Evolutionary conservation across 169 alveolate species (phyloP).

Genomic region (Cryptosporidium bovis): DNA sequence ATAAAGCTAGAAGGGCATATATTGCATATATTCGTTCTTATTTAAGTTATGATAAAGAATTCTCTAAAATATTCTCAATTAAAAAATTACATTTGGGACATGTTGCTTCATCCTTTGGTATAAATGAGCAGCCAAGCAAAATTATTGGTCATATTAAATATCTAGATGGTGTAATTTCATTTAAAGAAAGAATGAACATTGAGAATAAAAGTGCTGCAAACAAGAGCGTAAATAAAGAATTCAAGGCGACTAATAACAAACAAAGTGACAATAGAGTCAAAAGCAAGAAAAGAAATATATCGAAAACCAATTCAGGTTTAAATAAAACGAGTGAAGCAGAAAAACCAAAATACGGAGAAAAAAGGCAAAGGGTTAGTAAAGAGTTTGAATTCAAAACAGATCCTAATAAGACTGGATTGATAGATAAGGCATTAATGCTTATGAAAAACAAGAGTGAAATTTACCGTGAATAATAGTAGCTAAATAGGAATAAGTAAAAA

Average conservation of each 20-base stretch:
- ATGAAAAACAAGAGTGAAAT: slow-evolving; percentile 66
- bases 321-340: neutral
- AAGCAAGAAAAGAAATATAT: no score
- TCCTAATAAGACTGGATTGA: slow-evolving; percentile 15
- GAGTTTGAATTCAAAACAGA: slow-evolving; percentile 11
- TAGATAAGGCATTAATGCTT: slow-evolving; percentile 28
- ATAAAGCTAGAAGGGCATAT: slow-evolving; percentile 73
- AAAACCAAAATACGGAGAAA: neutral
- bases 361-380: slow-evolving; percentile 8
- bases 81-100: slow-evolving; percentile 64
- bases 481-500: no score
- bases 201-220: neutral
- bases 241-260: no score
- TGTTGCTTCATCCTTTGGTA: slow-evolving; percentile 73
- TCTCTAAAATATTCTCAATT: slow-evolving; percentile 57
- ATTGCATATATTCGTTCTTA: slow-evolving; percentile 67
- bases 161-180: slow-evolving; percentile 34
- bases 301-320: neutral
- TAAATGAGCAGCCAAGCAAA: slow-evolving; percentile 68
- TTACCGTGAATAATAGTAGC: no score
- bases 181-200: slow-evolving; percentile 20
- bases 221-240: neutral
- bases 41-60: slow-evolving; percentile 66
- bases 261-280: no score
- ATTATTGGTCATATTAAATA: slow-evolving; percentile 49